Conservation (phyloP, 1,139 yeast genomes). For the Zhuliangozyma blackwelliae region DNA sequence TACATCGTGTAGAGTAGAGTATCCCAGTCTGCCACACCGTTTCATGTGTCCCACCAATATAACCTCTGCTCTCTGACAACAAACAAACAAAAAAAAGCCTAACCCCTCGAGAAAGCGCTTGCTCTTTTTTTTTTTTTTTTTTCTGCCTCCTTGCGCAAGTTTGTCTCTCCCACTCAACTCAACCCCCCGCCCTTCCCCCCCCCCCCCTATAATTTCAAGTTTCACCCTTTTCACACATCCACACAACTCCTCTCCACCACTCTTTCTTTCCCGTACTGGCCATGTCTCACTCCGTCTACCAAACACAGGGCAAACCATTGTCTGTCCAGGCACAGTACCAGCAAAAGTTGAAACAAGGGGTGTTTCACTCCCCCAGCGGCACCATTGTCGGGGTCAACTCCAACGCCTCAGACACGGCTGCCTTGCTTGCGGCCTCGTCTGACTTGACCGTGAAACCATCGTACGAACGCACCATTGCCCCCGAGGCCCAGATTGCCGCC, state of each 20-base stretch:
- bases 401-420: constrained; percentile 72
- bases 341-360: constrained; percentile 73
- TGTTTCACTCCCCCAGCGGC: constrained; percentile 65
- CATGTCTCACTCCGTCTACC: constrained; percentile 53
- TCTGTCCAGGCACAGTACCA: constrained; percentile 74
- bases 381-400: constrained; percentile 68
- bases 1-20: no score
- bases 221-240: not conserved
- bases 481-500: constrained; percentile 66
- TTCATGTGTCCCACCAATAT: no score
- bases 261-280: not conserved
- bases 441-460: constrained; percentile 59
- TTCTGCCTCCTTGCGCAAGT: no score
- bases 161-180: constrained; percentile 1
- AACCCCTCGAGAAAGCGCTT: no score
- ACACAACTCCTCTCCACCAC: constrained; percentile 1
- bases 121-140: no score
- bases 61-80: no score
- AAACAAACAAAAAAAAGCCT: no score
- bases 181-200: constrained; percentile 16
- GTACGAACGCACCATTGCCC: constrained; percentile 59
- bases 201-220: not conserved
- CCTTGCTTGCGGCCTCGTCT: constrained; percentile 64
- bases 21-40: no score
- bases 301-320: constrained; percentile 63